Base-by-base conservation (phyloP, 495 filamentous ascomycete genomes). In the Lindgomyces ingoldianus region DNA sequence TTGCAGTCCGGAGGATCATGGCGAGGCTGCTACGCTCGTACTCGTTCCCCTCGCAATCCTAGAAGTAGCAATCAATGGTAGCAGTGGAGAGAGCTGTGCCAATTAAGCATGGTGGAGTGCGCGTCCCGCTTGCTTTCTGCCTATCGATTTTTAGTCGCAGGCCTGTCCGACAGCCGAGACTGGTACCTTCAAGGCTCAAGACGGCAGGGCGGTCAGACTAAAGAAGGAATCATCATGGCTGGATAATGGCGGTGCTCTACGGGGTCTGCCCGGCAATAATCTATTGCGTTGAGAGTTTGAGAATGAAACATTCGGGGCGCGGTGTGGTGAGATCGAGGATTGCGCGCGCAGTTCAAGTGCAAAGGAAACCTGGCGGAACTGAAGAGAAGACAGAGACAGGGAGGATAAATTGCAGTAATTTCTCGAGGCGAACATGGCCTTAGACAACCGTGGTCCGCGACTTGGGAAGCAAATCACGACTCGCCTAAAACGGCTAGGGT, bases 231-330 rank as follows among this genome's bases (percentile, higher is more conserved):
- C 44, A 8, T n/a, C 44, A 18, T 47, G 44, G 14, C 44, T 10
- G 30, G 55, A 14, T 55, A 25, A 3, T 18, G 3, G 48, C n/a
- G 48, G 24, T 24, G 48, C 48, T 9, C 48, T 41, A n/a, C n/a
- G n/a, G n/a, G n/a, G n/a, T n/a, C n/a, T n/a, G n/a, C n/a, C n/a
- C n/a, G n/a, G n/a, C n/a, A n/a, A n/a, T 6, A n/a, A 46, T 58
- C 26, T 42, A 42, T 29, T 48, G 55, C 55, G 55, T 58, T 39
- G 44, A 22, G 26, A 14, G 57, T 60, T 49, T 59, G 22, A 30
- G 52, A 30, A 12, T 60, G 57, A 60, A 60, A 60, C 57, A 60
- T 49, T 60, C 39, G 26, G 41, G 16, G 11, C 44, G 41, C n/a
- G 11, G 27, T 16, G n/a, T 3, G 11, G 55, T 8, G 42, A 11